Evolutionary conservation across 2,329 filamentous ascomycete genomes (phyloP).

Genomic region (Bertia moriformis): DNA sequence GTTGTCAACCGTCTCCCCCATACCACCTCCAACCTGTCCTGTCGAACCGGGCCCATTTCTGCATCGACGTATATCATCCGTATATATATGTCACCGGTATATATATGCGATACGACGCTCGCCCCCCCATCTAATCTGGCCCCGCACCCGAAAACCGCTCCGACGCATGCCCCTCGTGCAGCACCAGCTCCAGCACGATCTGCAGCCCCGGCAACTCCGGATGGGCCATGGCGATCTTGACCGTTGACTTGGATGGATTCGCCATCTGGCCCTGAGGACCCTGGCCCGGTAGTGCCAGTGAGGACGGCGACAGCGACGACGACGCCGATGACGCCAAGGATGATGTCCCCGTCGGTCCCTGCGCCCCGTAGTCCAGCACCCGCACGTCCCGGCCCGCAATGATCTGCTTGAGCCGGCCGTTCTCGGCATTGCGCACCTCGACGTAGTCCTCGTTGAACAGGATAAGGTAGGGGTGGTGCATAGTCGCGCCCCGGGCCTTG

Average conservation of each 20-base stretch:
- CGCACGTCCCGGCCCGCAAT: constrained; percentile 83
- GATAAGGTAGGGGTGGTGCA: constrained; percentile 81
- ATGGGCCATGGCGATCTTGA: constrained; percentile 93
- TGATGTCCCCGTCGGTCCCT: constrained; percentile 47
- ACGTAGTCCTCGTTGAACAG: constrained; percentile 95
- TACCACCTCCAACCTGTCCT: too few species aligned
- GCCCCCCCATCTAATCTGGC: too few species aligned
- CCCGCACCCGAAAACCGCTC: too few species aligned
- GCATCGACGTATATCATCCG: too few species aligned
- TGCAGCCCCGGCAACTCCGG: constrained; percentile 73
- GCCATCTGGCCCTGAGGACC: constrained; percentile 27
- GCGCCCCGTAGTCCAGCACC: constrained; percentile 72
- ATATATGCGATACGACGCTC: too few species aligned
- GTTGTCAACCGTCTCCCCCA: too few species aligned
- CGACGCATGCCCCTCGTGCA: constrained; percentile 76
- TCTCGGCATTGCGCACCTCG: constrained; percentile 91
- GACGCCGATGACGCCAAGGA: constrained; percentile 14
- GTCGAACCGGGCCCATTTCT: too few species aligned
- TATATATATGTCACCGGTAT: too few species aligned
- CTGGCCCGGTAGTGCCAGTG: constrained; percentile 15
- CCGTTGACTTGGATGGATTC: constrained; percentile 42
- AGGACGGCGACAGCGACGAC: constrained; percentile 4
- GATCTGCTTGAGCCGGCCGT: constrained; percentile 82
- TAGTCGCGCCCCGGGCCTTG: constrained; percentile 67
- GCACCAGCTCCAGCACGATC: constrained; percentile 78